Base-by-base conservation (phyloP, 2,329 filamentous ascomycete species). In the Scedosporium boydii region DNA sequence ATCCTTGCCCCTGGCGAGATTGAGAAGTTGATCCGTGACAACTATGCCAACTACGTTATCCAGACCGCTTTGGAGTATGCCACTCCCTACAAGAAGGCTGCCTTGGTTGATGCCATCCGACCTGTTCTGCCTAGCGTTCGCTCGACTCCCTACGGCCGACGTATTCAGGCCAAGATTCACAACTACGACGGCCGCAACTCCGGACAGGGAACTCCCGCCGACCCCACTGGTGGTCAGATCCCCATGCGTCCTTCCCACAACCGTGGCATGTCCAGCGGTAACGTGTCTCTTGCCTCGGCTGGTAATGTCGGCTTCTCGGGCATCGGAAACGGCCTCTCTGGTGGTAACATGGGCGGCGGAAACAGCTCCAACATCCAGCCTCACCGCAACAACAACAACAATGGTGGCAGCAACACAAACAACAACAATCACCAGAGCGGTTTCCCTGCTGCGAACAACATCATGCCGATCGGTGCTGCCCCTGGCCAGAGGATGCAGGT, bases 1-100 rank as follows among this genome's bases (percentile, higher is more conserved):
- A 87, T 99, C 71, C 80, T 87, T 63, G 71, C 77, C 7, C 83
- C 87, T 3, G 82, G 82, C 63, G 91, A 96, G 76, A 88, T 98
- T 65, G 92, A 97, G 70, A 88, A 88, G 67, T 87, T 97, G 67
- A 84, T 99, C 64, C 89, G 91, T 51, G 95, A 99, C 75, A 91
- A 89, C 0, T 99, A 91, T 71, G 95, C 91, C 73, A 99, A 99
- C 77, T 99, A 99, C 70, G 95, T 99, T 66, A 90, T 99, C 46
- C 95, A 99, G 80, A 99, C 95, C 46, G 93, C 95, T 29, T 83
- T 96, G 67, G 93, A 96, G 69, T 93, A 91, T 70, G 85, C 90
- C 12, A 90, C 92, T 62, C 81, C 84, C 6, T 81, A 86, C 34
- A 87, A 86, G 72, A 92, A 93, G 76, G 78, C 82, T 63, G 85